phyloP scores from a whole-genome alignment of 768 basidiomycete genomes.

The Pleurotus platypus region DNA sequence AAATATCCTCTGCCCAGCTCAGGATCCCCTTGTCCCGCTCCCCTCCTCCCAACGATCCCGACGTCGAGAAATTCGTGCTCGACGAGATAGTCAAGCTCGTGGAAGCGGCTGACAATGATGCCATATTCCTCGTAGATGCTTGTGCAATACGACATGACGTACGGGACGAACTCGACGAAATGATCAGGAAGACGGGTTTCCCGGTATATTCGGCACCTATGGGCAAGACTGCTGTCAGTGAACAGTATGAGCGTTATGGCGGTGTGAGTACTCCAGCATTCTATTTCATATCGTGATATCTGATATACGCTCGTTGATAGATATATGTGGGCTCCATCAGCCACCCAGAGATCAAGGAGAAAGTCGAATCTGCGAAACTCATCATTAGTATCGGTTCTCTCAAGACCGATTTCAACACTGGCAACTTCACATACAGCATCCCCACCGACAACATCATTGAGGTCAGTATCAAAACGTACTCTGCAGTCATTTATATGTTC shows the following conservation, averaged over 20 bases:
- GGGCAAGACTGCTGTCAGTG: slow-evolving; percentile 78
- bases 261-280: slow-evolving; percentile 50
- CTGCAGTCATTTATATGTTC: neutral
- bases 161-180: slow-evolving; percentile 55
- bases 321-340: slow-evolving; percentile 76
- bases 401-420: slow-evolving; percentile 84
- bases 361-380: slow-evolving; percentile 71
- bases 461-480: slow-evolving; percentile 28
- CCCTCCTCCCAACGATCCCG: slow-evolving; percentile 49
- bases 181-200: slow-evolving; percentile 62
- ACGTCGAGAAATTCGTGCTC: slow-evolving; percentile 66
- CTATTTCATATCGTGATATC: neutral
- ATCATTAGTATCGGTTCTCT: slow-evolving; percentile 71
- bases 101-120: slow-evolving; percentile 57
- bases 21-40: slow-evolving; percentile 50
- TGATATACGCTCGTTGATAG: slow-evolving; percentile 27
- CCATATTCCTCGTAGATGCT: slow-evolving; percentile 77
- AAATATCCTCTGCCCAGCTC: slow-evolving; percentile 65
- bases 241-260: slow-evolving; percentile 69
- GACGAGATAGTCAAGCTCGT: slow-evolving; percentile 67
- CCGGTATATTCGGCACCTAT: slow-evolving; percentile 75
- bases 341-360: slow-evolving; percentile 61
- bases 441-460: slow-evolving; percentile 59
- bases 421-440: slow-evolving; percentile 78
- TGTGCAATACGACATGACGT: slow-evolving; percentile 75